Conservation (phyloP, 345 rosid genomes). For the Nephelium lappaceum region DNA sequence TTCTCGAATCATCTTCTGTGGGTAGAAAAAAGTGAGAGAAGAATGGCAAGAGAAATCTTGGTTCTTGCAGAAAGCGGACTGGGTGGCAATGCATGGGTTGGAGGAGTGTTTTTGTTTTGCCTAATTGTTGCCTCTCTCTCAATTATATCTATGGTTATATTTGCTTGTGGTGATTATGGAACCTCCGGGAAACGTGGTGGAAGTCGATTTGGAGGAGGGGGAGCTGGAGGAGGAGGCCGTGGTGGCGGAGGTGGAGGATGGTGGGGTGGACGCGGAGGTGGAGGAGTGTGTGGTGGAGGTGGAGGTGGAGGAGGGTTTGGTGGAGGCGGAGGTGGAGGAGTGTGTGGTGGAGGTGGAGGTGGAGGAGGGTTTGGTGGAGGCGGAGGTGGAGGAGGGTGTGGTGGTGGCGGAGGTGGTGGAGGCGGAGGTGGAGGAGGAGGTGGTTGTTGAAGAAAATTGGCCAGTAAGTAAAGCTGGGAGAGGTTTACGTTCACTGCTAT, state of each 20-base stretch:
- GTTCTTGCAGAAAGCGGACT: not conserved
- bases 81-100: not conserved
- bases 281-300: not conserved
- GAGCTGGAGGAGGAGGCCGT: not conserved
- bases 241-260: not conserved
- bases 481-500: no score
- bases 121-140: constrained; percentile 22
- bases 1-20: not conserved
- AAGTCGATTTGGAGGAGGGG: not conserved
- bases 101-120: constrained; percentile 15
- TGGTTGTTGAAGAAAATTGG: not conserved
- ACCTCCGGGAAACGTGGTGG: not conserved
- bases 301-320: not conserved
- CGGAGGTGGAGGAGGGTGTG: not conserved
- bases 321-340: not conserved
- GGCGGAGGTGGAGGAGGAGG: not conserved
- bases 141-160: constrained; percentile 25
- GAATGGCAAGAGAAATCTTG: constrained; percentile 13
- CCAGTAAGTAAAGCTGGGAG: not conserved
- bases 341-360: not conserved
- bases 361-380: no score
- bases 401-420: not conserved
- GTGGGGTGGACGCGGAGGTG: not conserved
- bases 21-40: not conserved
- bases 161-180: constrained; percentile 26